Base-by-base conservation (phyloP, 495 filamentous ascomycete genomes). In the Talaromyces borbonicus region DNA sequence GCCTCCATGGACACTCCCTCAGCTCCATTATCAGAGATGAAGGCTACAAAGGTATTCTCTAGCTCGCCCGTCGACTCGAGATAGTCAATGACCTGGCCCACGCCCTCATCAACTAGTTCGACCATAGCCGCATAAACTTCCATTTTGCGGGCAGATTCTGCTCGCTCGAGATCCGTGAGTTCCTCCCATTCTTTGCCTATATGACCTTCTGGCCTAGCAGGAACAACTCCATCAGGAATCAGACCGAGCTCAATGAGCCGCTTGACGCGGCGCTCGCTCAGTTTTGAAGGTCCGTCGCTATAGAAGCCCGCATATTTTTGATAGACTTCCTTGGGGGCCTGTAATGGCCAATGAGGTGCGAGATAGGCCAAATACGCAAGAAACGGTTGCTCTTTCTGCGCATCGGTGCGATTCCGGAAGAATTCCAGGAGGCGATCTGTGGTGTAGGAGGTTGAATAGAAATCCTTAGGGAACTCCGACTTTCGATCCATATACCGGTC, bases 61-160 rank as follows among this genome's bases (percentile, higher is more conserved):
- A n/a, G n/a, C n/a, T n/a, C n/a, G n/a, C n/a, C n/a, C n/a, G n/a
- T n/a, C n/a, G n/a, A n/a, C n/a, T n/a, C n/a, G n/a, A n/a, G n/a
- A n/a, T n/a, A n/a, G n/a, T n/a, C n/a, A n/a, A n/a, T n/a, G n/a
- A n/a, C n/a, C n/a, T n/a, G n/a, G n/a, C n/a, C n/a, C n/a, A n/a
- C n/a, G 1, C 82, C 79, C 26, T 61, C 51, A 51, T 81, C 79
- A 48, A 80, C 79, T 43, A 66, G 67, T 48, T 81, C 75, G 1
- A 81, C 78, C 78, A 83, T 82, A 0, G 67, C 78, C 0, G 78
- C 79, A 51, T 75, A 82, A 14, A 72, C 66, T 54, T 81, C 80
- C 76, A 82, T 80, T 0, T 71, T 69, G 4, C 71, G 67, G 8
- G 62, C 56, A 4, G 77, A 80, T 37, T 68, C 68, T 23, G 61